Conservation (phyloP, 352 stramenopile genomes). For the Pilasporangium apinafurcum region DNA sequence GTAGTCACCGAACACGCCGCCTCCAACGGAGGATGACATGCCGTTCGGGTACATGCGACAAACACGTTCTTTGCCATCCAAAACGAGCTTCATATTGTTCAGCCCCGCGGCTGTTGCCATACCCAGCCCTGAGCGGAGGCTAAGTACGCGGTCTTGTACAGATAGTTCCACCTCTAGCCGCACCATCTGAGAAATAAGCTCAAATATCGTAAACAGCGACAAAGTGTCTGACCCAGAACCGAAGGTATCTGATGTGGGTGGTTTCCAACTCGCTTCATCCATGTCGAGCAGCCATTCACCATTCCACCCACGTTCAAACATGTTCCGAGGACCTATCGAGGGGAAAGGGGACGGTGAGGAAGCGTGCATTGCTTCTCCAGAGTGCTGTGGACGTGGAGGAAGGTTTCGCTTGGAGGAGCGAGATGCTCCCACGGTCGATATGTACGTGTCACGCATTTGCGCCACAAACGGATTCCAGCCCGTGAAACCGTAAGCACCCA, state of each 20-base stretch:
- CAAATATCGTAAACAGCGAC: constrained; percentile 37
- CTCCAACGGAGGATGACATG: constrained; percentile 20
- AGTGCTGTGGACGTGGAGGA: not conserved
- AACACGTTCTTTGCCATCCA: constrained; percentile 54
- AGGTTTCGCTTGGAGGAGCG: not conserved
- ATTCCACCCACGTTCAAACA: constrained; percentile 37
- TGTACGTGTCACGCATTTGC: constrained; percentile 61
- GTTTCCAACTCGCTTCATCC: constrained; percentile 32
- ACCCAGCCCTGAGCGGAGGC: constrained; percentile 19
- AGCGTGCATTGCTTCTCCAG: too few relatives aligned
- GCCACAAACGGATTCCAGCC: constrained; percentile 56
- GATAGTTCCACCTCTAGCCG: constrained; percentile 33
- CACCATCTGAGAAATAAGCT: constrained; percentile 39
- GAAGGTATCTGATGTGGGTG: constrained; percentile 4
- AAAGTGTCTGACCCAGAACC: constrained; percentile 6
- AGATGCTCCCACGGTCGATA: constrained; percentile 11
- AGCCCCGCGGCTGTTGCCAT: constrained; percentile 17
- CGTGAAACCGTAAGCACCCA: constrained; percentile 38
- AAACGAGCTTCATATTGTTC: constrained; percentile 37
- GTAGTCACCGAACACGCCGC: constrained; percentile 42
- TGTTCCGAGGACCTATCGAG: constrained; percentile 12
- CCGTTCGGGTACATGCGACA: constrained; percentile 58
- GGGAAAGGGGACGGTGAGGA: too few relatives aligned
- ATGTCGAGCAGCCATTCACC: constrained; percentile 47
- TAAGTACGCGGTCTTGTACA: constrained; percentile 26